Conservation (phyloP, 352 stramenopile genomes). For the Phytophthora syringae region DNA sequence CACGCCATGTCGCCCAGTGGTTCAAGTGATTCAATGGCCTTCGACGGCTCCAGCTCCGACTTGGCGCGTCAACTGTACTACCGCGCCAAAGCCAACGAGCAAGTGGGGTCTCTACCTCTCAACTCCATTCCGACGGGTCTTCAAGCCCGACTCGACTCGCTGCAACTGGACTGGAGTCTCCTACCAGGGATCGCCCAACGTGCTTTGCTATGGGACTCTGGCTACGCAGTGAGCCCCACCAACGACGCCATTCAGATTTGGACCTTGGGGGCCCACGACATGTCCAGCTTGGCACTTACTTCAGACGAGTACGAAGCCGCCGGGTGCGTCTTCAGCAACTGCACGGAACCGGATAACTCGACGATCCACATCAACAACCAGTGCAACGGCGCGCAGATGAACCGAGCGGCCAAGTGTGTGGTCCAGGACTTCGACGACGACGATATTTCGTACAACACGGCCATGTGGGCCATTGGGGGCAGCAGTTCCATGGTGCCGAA, state of each 20-base stretch:
- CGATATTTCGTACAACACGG: constrained; percentile 10
- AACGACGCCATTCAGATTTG: constrained; percentile 19
- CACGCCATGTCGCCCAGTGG: constrained; percentile 7
- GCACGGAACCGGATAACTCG: constrained; percentile 26
- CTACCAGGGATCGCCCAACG: constrained; percentile 35
- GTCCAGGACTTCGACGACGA: constrained; percentile 26
- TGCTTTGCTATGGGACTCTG: constrained; percentile 47
- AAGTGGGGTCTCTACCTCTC: constrained; percentile 1
- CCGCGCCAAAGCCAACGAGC: constrained; percentile 22
- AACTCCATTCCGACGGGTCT: constrained; percentile 18
- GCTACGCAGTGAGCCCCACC: constrained; percentile 21
- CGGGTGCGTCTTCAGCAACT: constrained; percentile 28
- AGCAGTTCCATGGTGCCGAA: not conserved
- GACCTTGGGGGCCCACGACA: constrained; percentile 24
- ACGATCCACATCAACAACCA: constrained; percentile 13
- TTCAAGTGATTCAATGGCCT: constrained; percentile 15
- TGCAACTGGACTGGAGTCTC: constrained; percentile 21
- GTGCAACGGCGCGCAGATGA: constrained; percentile 48
- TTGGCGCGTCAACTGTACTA: constrained; percentile 36
- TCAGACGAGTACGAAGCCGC: constrained; percentile 23
- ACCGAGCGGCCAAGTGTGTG: constrained; percentile 36
- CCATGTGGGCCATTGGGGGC: constrained; percentile 37
- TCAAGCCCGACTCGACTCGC: constrained; percentile 6
- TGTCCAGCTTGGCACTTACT: constrained; percentile 38
- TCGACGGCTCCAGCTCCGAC: constrained; percentile 45